These are phyloP conservation scores for Candida coleopterorum DNA, from an alignment of 805 yeast genomes.

Conservation along the genomic window DNA sequence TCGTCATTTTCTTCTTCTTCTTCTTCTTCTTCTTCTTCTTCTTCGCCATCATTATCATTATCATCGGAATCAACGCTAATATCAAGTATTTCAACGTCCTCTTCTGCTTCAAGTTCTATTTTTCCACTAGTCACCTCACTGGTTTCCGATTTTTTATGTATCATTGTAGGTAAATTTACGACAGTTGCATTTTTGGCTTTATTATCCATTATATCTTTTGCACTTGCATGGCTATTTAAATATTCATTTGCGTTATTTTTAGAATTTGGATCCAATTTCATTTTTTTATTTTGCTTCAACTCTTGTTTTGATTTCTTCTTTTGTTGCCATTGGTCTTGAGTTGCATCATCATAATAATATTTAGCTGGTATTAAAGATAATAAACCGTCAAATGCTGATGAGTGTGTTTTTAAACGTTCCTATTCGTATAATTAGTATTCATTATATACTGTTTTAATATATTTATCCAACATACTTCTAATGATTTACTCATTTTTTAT, in stretches of 20 bases:
- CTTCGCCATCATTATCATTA: conserved; percentile 3
- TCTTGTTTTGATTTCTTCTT: conserved; percentile 72
- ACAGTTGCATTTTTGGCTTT: conserved; percentile 52
- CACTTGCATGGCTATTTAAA: conserved; percentile 41
- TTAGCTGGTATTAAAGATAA: conserved; percentile 91
- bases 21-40: conserved; percentile 4
- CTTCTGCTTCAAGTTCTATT: conserved; percentile 3
- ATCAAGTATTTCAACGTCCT: conserved; percentile 10
- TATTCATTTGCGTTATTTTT: conserved; percentile 41
- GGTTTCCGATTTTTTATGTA: conserved; percentile 9
- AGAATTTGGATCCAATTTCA: conserved; percentile 70
- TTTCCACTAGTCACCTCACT: not conserved
- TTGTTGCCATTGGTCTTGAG: conserved; percentile 86
- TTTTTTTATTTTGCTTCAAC: conserved; percentile 52
- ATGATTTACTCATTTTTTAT: conserved; percentile 49
- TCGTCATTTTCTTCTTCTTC: conserved; percentile 9
- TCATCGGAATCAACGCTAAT: no score
- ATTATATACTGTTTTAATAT: no score
- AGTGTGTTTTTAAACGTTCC: conserved; percentile 76
- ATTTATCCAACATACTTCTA: conserved; percentile 64
- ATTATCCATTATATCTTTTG: conserved; percentile 55
- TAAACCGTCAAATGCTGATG: conserved; percentile 82
- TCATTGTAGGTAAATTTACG: conserved; percentile 32
- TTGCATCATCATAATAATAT: conserved; percentile 87
- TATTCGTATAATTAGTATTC: no score